Evolutionary conservation across 331 rosid genomes (phyloP).

Genomic region (Quercus phellos): DNA sequence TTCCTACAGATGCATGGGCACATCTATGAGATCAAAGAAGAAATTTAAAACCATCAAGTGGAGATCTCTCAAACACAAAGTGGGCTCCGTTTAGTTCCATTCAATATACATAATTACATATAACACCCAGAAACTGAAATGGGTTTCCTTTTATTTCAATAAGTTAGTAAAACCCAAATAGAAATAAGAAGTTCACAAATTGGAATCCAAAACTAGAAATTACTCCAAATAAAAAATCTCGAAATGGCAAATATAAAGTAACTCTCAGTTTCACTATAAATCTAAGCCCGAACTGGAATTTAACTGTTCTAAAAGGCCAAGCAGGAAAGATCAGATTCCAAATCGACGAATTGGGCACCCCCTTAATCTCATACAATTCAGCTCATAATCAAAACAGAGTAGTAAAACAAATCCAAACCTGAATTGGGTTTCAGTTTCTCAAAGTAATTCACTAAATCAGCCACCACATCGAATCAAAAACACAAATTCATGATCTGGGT

Average conservation of each 20-base stretch:
- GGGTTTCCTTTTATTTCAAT: neutral
- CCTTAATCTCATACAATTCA: neutral
- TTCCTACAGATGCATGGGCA: neutral
- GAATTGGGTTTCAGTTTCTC: conserved; percentile 10
- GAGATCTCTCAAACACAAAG: neutral
- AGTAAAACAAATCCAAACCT: conserved; percentile 17
- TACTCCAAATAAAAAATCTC: neutral
- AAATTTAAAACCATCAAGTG: neutral
- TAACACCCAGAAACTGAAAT: neutral
- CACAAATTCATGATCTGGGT: conserved; percentile 22
- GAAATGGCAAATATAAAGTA: neutral
- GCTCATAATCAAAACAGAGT: conserved; percentile 8
- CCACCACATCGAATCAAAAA: conserved; percentile 1
- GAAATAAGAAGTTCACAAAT: neutral
- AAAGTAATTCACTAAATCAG: neutral
- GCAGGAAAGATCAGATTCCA: neutral
- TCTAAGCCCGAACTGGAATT: neutral
- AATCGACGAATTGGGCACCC: neutral
- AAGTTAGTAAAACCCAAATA: neutral
- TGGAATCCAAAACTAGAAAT: neutral
- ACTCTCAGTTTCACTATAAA: neutral
- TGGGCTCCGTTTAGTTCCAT: neutral
- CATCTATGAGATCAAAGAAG: neutral
- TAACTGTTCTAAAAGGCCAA: neutral
- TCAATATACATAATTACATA: neutral